Base-by-base conservation (phyloP, 2,329 filamentous ascomycete species). In the Cryphonectria carpinicola region DNA sequence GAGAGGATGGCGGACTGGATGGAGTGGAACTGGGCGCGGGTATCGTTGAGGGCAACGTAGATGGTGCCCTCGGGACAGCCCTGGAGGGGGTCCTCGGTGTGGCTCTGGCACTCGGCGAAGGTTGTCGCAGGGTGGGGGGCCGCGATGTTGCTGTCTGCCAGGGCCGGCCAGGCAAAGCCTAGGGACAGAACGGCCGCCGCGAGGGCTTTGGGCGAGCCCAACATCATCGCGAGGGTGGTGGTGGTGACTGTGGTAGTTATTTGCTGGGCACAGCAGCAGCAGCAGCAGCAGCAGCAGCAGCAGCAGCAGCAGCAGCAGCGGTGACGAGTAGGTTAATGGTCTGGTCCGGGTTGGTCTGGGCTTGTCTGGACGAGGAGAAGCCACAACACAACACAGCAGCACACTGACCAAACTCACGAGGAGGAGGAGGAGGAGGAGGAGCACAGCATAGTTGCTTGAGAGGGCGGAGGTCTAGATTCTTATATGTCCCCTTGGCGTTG, bases 1-100 rank as follows among this genome's bases (percentile, higher is more conserved):
- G 81, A 83, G 32, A 78, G 74, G 41, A 84, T 83, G 11, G 83
- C 83, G 39, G 78, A 76, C 72, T 83, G 81, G 58, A 84, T 81
- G 5, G 76, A 80, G 49, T 71, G 76, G 72, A 83, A 84, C 41
- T 77, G 74, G 7, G 81, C 82, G n/a, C 68, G 73, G 5, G 76
- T 66, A 63, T 79, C 77, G 35, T 77, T 74, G 49, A 79, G 76
- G 71, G 79, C 80, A n/a, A 84, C 83, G 68, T 80, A 82, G n/a
- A 84, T 73, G 4, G 82, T 83, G 0, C 80, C 79, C 1, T 74
- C 64, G 0, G 82, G 82, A 63, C 82, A 84, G 3, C 81, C 81
- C 2, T 78, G 74, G 8, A 81, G 77, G 3, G 80, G 78, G 64
- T 79, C 71, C 37, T 70, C 69, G 4, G 79, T 81, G 69, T 76